Percentiles rank a stretch among this genome's conserved stretches.
These are phyloP conservation scores for Penicillium paradoxum DNA, from an alignment of 495 filamentous ascomycete genomes.

Conservation along the genomic window DNA sequence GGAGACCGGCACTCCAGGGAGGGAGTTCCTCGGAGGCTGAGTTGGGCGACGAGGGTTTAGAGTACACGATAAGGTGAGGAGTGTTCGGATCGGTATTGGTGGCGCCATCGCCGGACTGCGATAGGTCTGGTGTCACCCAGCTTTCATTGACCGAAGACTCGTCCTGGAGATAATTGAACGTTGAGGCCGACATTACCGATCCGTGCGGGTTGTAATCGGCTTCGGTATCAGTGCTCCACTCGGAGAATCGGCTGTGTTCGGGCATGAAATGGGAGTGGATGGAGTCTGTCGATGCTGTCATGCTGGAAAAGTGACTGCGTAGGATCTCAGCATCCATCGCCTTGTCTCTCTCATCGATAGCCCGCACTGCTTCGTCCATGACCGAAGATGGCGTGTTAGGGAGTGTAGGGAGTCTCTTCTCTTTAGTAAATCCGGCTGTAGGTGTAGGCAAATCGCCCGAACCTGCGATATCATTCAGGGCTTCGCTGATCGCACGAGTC, in stretches of 20 bases:
- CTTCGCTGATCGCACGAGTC: conserved; percentile 5
- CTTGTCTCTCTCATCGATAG: conserved; percentile 35
- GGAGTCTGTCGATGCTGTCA: conserved; percentile 38
- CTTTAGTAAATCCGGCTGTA: conserved; percentile 23
- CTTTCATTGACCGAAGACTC: conserved; percentile 18
- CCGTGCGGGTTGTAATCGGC: conserved; percentile 31
- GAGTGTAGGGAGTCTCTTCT: conserved; percentile 43
- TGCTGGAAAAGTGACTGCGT: conserved; percentile 41
- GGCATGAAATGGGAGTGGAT: conserved; percentile 17
- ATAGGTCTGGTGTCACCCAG: conserved; percentile 26
- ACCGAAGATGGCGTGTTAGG: conserved; percentile 46
- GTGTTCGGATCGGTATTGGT: conserved; percentile 36
- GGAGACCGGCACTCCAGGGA: conserved; percentile 24
- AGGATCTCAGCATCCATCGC: conserved; percentile 31
- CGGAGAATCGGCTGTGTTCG: conserved; percentile 43
- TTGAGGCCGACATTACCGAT: conserved; percentile 35
- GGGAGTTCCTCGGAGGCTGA: conserved; percentile 30
- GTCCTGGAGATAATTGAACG: conserved; percentile 24
- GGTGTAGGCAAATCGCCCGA: conserved; percentile 28
- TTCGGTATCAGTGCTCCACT: conserved; percentile 45
- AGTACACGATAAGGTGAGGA: conserved; percentile 34
- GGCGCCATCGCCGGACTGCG: conserved; percentile 17
- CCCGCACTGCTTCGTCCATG: conserved; percentile 44
- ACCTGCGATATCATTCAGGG: conserved; percentile 3
- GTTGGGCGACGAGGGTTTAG: conserved; percentile 34